Base-by-base conservation (phyloP, 345 rosid genomes). In the Euphorbia pulcherrima region DNA sequence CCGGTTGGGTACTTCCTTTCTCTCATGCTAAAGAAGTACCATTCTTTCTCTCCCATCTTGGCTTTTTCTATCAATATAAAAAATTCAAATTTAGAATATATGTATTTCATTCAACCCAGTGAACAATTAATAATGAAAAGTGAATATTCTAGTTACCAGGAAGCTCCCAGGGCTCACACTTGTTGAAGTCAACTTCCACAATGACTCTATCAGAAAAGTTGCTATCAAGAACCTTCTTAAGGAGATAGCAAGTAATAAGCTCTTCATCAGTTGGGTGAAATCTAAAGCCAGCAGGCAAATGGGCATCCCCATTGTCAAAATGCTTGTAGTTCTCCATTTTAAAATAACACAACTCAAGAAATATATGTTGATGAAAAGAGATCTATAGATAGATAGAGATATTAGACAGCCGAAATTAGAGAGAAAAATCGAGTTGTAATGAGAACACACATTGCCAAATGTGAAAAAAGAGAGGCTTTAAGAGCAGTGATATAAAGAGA, bases 191-290 rank as follows among this genome's bases (percentile, higher is more conserved):
- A 52, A 88, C 97, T 67, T 90, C 92, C 14, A 96, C 88, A 57
- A 92, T 86, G 53, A 96, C 97, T 1, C 89, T 76, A 29, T 90
- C 86, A 1, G 90, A 60, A 84, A 92, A 92, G 70, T 55, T 80
- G 65, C 87, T 72, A 69, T 92, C 96, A 11, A 87, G 83, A 59
- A 92, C 97, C 60, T 92, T 92, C 82, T 80, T 84, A 29, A 90
- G 87, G 17, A 92, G 88, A 60, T 92, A 92, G 78, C 74, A 86
- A n/a, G 95, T 90, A 64, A 92, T 86, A 39, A 92, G 92, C 82
- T 92, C 98, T 72, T 92, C 98, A 61, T 92, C 98, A 9, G 95
- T 90, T 0, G 98, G 98, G 83, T 92, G 98, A 71, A 92, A 92
- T 20, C 98, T 78, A 75, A 90, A 92, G 6, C 98, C 98, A 29